Percentiles rank a stretch among this genome's conserved stretches.
Evolutionary conservation across 306 rosid genomes (phyloP).

Genomic region (Hylodesmum podocarpum): DNA sequence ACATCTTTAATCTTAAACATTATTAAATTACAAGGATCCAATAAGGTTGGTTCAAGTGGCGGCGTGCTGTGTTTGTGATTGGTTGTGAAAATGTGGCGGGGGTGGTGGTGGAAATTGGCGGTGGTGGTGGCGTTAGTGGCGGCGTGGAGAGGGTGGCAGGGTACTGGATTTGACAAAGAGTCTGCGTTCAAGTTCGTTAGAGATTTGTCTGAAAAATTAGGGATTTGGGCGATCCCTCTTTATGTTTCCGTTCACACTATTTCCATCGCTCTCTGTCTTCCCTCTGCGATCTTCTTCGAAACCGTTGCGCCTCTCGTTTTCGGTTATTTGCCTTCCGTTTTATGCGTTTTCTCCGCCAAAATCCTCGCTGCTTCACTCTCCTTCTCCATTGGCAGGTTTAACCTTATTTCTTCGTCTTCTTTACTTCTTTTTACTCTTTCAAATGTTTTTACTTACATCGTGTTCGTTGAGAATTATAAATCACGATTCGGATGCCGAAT

Average conservation of each 20-base stretch:
- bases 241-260: slow-evolving; percentile 70
- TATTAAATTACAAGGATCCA: neutral
- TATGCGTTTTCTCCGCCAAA: slow-evolving; percentile 88
- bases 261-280: slow-evolving; percentile 76
- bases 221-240: slow-evolving; percentile 86
- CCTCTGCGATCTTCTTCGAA: slow-evolving; percentile 81
- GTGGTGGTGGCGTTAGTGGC: slow-evolving; percentile 38
- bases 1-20: neutral
- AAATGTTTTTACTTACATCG: no score
- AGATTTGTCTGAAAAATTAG: slow-evolving; percentile 61
- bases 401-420: neutral
- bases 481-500: no score
- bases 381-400: slow-evolving; percentile 81
- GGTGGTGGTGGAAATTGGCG: slow-evolving; percentile 58
- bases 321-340: slow-evolving; percentile 72
- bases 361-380: slow-evolving; percentile 88
- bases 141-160: slow-evolving; percentile 28
- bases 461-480: no score
- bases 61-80: neutral
- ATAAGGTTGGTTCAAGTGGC: neutral
- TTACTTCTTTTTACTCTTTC: no score
- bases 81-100: slow-evolving; percentile 21
- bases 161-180: slow-evolving; percentile 59
- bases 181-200: slow-evolving; percentile 34
- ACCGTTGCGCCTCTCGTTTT: slow-evolving; percentile 81